Percentiles rank a stretch among this genome's conserved stretches.
These are phyloP conservation scores for Calonectria henricotiae DNA, from an alignment of 2,329 filamentous ascomycete genomes.

Conservation along the genomic window DNA sequence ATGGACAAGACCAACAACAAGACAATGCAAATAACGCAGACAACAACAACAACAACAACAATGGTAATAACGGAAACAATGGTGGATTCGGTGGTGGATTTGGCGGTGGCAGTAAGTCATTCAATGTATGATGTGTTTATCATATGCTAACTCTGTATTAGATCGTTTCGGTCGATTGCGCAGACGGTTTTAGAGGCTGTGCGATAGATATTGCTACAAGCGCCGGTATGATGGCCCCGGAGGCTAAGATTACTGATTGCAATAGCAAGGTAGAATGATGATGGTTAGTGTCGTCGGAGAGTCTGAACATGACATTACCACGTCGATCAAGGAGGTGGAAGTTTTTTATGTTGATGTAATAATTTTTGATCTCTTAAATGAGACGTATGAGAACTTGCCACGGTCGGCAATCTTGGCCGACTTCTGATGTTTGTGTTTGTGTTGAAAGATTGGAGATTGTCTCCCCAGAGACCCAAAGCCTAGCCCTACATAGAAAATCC, in stretches of 20 bases:
- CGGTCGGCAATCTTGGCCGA: background rate
- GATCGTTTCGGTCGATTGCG: background rate
- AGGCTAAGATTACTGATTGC: background rate
- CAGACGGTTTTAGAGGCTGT: background rate
- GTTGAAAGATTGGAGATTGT: background rate
- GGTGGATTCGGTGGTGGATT: background rate
- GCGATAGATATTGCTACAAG: background rate
- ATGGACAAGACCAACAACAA: constrained; percentile 6
- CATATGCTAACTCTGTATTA: background rate
- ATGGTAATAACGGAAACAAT: background rate
- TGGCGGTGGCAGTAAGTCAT: background rate
- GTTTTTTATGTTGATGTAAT: constrained; percentile 5
- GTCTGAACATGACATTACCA: background rate
- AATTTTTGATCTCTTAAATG: background rate
- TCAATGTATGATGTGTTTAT: no score
- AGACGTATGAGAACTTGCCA: background rate
- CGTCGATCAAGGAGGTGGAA: background rate
- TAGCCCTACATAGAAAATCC: constrained; percentile 5
- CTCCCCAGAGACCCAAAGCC: background rate
- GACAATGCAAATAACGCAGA: constrained; percentile 3
- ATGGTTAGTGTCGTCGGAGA: background rate
- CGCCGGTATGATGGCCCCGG: constrained; percentile 1
- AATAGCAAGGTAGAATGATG: background rate
- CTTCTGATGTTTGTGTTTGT: background rate
- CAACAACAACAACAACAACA: background rate